Percentiles rank a stretch among this genome's conserved stretches.
These are phyloP conservation scores for Aegilops sharonensis DNA, from an alignment of 176 grass and related monocot genomes.

Conservation along the genomic window DNA sequence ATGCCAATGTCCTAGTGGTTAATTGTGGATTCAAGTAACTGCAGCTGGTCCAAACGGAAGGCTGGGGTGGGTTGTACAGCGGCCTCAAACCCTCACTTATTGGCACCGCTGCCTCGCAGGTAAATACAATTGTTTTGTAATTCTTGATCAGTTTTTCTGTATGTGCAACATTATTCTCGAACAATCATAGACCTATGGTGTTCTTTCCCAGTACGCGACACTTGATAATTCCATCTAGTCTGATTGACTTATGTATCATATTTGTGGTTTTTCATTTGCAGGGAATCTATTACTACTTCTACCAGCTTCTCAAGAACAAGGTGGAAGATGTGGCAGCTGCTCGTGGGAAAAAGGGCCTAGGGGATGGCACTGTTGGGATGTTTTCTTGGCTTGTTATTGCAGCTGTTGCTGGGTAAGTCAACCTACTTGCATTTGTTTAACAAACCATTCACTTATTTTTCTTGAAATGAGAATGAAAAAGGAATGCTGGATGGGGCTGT, in stretches of 20 bases:
- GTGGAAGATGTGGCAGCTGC: conserved; percentile 62
- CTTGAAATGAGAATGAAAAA: conserved; percentile 8
- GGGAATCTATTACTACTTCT: conserved; percentile 99
- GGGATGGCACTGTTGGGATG: conserved; percentile 94
- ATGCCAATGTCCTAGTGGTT: neutral
- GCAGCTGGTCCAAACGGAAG: conserved; percentile 83
- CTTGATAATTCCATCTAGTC: neutral
- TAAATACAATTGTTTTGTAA: conserved; percentile 1
- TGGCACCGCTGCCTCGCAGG: conserved; percentile 93
- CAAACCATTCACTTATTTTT: neutral
- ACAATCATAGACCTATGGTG: neutral
- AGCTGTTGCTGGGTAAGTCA: conserved; percentile 76
- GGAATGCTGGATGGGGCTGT: neutral
- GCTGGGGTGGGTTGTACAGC: conserved; percentile 88
- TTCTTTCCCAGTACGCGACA: neutral
- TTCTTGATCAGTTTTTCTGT: neutral
- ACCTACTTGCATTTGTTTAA: neutral
- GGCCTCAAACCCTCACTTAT: conserved; percentile 90
- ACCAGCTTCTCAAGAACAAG: conserved; percentile 94
- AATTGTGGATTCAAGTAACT: conserved; percentile 2
- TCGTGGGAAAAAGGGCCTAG: conserved; percentile 65
- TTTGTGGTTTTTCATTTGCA: conserved; percentile 27
- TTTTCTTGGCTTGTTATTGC: conserved; percentile 95
- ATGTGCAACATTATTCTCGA: neutral
- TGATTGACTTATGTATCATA: neutral